phyloP scores from a whole-genome alignment of 2,329 filamentous ascomycete species.

The Colletotrichum tropicicola region DNA sequence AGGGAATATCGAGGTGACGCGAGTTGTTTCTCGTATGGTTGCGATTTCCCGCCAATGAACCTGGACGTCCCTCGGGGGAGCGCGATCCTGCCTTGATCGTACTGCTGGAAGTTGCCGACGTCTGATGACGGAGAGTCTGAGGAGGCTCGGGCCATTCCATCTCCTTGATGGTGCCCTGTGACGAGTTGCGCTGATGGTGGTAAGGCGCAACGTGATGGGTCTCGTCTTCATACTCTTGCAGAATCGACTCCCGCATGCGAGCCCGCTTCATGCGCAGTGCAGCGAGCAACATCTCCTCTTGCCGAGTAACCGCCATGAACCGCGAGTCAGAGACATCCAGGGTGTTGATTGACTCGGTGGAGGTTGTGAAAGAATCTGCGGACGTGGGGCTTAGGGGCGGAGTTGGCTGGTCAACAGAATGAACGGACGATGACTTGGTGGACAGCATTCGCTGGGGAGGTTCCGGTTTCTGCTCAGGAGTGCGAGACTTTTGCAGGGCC shows the following conservation, averaged over 20 bases:
- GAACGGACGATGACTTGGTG: conserved; percentile 15
- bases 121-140: conserved; percentile 29
- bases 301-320: conserved; percentile 65
- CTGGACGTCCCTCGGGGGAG: not conserved
- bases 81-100: conserved; percentile 23
- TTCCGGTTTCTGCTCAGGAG: not conserved
- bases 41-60: not conserved
- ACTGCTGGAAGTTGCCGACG: conserved; percentile 27
- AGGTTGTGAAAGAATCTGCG: conserved; percentile 57
- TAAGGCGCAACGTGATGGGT: not conserved
- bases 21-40: conserved; percentile 3
- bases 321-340: conserved; percentile 47
- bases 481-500: conserved; percentile 32
- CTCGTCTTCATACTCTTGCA: conserved; percentile 52
- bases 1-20: not conserved
- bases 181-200: conserved; percentile 25
- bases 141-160: conserved; percentile 24
- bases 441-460: conserved; percentile 9
- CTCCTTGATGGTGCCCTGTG: conserved; percentile 26
- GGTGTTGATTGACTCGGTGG: conserved; percentile 46
- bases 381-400: conserved; percentile 62
- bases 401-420: conserved; percentile 52
- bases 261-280: conserved; percentile 66
- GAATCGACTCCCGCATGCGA: conserved; percentile 59
- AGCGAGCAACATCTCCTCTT: conserved; percentile 67